Evolutionary conservation across 371 early-diverging fungal species (phyloP), one percentile per base, ranked within the genome.

Genomic region (Saksenaea oblongispora): DNA sequence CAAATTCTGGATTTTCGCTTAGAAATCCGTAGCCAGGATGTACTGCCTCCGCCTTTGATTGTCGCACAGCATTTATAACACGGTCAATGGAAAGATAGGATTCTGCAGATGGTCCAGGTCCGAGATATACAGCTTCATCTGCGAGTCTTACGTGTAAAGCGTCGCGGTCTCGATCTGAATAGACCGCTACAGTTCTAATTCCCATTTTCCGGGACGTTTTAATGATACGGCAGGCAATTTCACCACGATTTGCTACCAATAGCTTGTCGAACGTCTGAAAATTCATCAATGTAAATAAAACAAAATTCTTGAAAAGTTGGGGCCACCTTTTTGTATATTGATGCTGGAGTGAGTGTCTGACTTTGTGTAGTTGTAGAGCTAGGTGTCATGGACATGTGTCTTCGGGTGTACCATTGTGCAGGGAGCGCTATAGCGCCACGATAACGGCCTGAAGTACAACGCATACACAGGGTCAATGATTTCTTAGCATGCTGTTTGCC

Each of bases 21-120:
- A 93, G 74, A 73, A 93, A 93, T 0, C 98, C 98, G 73, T 97
- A 97, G 15, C 87, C 83, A 5, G 93, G 93, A 66, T 93, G 93
- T 28, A 93, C 86, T 1, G 93, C 93, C 53, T 93, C 83, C 4
- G 91, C 90, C 4, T 89, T 89, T 7, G 86, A 86, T 44, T 66
- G 53, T 36, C 75, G 64, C n/a, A 83, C 79, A 10, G 89, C 93
- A 0, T 76, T 69, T 34, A 92, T 39, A 37, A 93, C 86, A 36
- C 81, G 84, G 36, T 79, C 81, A 28, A 87, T 85, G n/a, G 83
- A 74, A 17, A 93, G 80, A 70, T 93, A 93, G n/a, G 87, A 85
- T 64, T 92, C 85, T 9, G 75, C 67, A 5, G 91, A 71, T 5
- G 87, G 78, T 4, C 88, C 84, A 18, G 89, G 83, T 8, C 93